phyloP scores from a whole-genome alignment of 208 protist species.

The Crithidia fasciculata region DNA sequence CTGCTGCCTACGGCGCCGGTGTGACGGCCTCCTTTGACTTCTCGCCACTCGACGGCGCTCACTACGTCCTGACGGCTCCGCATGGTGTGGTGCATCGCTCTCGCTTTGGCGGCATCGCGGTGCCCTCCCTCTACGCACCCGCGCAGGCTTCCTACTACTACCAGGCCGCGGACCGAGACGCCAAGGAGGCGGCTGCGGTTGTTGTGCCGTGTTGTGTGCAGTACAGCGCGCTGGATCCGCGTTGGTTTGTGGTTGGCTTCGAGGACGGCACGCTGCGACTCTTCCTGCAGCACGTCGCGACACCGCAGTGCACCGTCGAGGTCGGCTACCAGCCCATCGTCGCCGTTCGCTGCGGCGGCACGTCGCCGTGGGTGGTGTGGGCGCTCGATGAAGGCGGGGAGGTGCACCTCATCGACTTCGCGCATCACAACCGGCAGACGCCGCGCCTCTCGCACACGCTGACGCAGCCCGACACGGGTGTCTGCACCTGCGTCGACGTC shows the following conservation, averaged over 20 bases:
- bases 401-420: conserved; percentile 75
- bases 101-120: conserved; percentile 70
- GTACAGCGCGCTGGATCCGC: conserved; percentile 64
- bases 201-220: conserved; percentile 65
- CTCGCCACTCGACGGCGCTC: conserved; percentile 59
- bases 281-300: conserved; percentile 55
- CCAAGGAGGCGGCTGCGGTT: conserved; percentile 10
- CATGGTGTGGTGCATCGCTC: conserved; percentile 68
- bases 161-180: not conserved
- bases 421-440: conserved; percentile 47
- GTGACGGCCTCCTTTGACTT: conserved; percentile 55
- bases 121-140: conserved; percentile 70
- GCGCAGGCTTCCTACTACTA: conserved; percentile 12
- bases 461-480: conserved; percentile 59
- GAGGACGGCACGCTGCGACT: conserved; percentile 80
- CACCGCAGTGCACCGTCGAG: conserved; percentile 71
- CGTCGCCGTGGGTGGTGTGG: conserved; percentile 70
- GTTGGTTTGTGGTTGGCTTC: conserved; percentile 78
- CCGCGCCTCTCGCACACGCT: conserved; percentile 62
- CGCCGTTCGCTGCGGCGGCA: conserved; percentile 53
- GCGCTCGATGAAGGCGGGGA: conserved; percentile 72
- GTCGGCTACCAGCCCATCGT: conserved; percentile 46
- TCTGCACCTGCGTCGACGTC: conserved; percentile 67
- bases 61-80: conserved; percentile 64
- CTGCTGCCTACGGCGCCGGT: conserved; percentile 18